A percentile compares a stretch with the other conserved stretches of the same genome.
phyloP scores from a whole-genome alignment of 208 protist genomes.

The Endotrypanum monterogeii region DNA sequence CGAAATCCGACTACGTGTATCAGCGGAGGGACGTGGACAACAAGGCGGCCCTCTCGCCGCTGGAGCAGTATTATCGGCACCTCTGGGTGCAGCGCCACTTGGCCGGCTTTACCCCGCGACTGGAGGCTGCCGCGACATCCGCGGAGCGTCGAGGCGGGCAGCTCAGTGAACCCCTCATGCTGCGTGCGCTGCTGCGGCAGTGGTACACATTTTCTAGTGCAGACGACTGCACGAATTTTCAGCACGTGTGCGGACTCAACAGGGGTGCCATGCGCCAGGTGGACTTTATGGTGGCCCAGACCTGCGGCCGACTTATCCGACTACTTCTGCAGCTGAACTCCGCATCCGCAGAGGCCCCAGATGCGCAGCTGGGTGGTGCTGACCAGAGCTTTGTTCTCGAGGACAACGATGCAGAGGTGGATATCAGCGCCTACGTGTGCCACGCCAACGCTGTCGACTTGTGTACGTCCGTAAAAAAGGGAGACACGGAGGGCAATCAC shows the following conservation, averaged over 20 bases:
- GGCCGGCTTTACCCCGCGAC: slow-evolving; percentile 23
- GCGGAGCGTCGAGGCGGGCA: slow-evolving; percentile 21
- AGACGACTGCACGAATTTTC: slow-evolving; percentile 27
- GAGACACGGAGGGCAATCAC: not conserved
- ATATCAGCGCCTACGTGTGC: slow-evolving; percentile 39
- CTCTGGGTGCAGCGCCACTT: slow-evolving; percentile 40
- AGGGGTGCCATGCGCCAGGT: slow-evolving; percentile 59
- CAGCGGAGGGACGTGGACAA: not conserved
- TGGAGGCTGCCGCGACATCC: not conserved
- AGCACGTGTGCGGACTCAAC: slow-evolving; percentile 36
- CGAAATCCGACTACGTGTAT: slow-evolving; percentile 12
- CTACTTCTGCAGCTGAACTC: slow-evolving; percentile 28
- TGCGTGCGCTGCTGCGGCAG: slow-evolving; percentile 52
- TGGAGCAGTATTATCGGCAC: slow-evolving; percentile 35
- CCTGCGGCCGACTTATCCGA: slow-evolving; percentile 50
- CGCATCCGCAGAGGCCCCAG: not conserved
- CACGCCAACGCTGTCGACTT: not conserved
- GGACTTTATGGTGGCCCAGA: slow-evolving; percentile 60
- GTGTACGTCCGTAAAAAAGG: not conserved
- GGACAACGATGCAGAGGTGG: slow-evolving; percentile 12
- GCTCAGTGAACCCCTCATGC: slow-evolving; percentile 78
- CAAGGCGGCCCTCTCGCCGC: slow-evolving; percentile 39
- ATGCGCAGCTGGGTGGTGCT: not conserved
- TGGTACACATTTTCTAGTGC: slow-evolving; percentile 63
- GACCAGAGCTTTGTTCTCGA: not conserved